Evolutionary conservation across 805 yeast species (phyloP).

Genomic region (Starmerella roubikii): DNA sequence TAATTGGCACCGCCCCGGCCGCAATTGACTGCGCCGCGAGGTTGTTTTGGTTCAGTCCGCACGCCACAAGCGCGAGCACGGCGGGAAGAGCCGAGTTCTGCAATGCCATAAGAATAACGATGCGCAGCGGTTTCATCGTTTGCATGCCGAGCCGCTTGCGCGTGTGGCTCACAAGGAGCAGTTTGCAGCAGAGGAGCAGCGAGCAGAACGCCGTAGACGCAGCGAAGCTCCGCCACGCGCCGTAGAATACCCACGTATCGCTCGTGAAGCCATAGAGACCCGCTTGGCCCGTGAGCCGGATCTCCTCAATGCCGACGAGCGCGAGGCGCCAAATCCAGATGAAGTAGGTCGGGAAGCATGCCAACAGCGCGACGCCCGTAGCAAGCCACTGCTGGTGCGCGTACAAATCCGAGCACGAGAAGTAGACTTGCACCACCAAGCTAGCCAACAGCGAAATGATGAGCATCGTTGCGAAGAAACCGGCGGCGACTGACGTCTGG

Average conservation of each 20-base stretch:
- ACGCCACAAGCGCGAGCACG: conserved; percentile 40
- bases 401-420: conserved; percentile 38
- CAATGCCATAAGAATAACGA: conserved; percentile 61
- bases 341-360: conserved; percentile 44
- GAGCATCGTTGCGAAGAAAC: conserved; percentile 46
- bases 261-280: neutral
- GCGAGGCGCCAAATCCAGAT: conserved; percentile 44
- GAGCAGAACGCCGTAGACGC: conserved; percentile 54
- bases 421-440: conserved; percentile 54
- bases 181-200: conserved; percentile 46
- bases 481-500: conserved; percentile 45
- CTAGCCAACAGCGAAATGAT: conserved; percentile 50
- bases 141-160: conserved; percentile 65
- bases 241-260: conserved; percentile 21
- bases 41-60: conserved; percentile 2
- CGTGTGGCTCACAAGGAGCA: conserved; percentile 52
- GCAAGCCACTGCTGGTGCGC: conserved; percentile 22
- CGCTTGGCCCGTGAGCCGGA: neutral
- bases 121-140: conserved; percentile 73
- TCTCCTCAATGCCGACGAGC: conserved; percentile 3
- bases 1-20: conserved; percentile 15
- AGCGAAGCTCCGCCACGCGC: conserved; percentile 43
- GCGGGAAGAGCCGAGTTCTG: conserved; percentile 79
- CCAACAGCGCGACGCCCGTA: conserved; percentile 29
- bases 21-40: conserved; percentile 11